Evolutionary conservation across 2,329 filamentous ascomycete genomes (phyloP).

Genomic region (Pseudopithomyces chartarum): DNA sequence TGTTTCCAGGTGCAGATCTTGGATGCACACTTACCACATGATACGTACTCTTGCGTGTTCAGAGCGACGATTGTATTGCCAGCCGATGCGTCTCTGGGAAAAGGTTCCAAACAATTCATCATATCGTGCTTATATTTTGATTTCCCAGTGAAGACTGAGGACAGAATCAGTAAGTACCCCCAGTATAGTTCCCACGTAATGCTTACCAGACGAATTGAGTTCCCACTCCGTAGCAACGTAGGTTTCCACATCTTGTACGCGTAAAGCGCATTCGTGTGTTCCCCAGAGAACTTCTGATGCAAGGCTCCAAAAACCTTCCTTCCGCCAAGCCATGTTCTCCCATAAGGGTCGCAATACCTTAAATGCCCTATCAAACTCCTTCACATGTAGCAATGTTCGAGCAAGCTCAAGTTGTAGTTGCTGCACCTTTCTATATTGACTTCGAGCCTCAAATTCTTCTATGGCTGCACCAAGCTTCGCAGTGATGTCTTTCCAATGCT

Average conservation of each 20-base stretch:
- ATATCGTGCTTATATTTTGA: conserved; percentile 51
- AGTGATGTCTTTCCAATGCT: conserved; percentile 59
- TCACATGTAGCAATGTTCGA: conserved; percentile 57
- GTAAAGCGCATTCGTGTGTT: conserved; percentile 59
- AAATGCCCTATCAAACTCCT: conserved; percentile 57
- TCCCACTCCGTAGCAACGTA: conserved; percentile 63
- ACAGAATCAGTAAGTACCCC: conserved; percentile 13
- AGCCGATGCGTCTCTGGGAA: conserved; percentile 38
- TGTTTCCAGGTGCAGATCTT: conserved; percentile 27
- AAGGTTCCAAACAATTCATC: conserved; percentile 50
- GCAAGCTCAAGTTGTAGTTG: conserved; percentile 61
- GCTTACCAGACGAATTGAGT: conserved; percentile 47
- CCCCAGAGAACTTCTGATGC: conserved; percentile 60
- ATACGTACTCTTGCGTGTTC: conserved; percentile 54
- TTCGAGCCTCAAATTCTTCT: conserved; percentile 56
- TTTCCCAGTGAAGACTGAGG: conserved; percentile 37
- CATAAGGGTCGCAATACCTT: conserved; percentile 59
- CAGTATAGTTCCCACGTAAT: too few relatives aligned
- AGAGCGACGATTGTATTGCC: conserved; percentile 53
- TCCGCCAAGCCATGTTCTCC: conserved; percentile 62
- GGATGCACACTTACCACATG: conserved; percentile 53
- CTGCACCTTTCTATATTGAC: conserved; percentile 61
- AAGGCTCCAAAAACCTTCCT: conserved; percentile 63
- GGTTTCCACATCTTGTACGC: conserved; percentile 52
- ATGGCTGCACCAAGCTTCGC: conserved; percentile 54